Base-by-base conservation (phyloP, 2,329 filamentous ascomycete genomes). In the Zasmidium angulare region DNA sequence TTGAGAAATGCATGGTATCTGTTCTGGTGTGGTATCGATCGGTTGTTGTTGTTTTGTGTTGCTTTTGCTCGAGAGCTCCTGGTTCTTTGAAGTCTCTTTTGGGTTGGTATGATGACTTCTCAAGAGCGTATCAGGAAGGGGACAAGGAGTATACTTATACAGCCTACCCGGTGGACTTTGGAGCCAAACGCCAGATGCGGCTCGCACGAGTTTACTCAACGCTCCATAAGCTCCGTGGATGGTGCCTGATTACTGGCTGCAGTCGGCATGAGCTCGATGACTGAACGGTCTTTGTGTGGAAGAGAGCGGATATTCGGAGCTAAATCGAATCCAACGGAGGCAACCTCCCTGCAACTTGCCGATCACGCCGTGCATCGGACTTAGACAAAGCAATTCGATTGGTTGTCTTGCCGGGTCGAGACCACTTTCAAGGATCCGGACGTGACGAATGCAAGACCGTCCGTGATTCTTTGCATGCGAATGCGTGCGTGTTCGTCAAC, bases 1-100 rank as follows among this genome's bases (percentile, higher is more conserved):
- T 65, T 62, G 68, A 67, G 54, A 70, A 70, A 29, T 56, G 60
- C 66, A 62, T 65, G 12, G 46, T 55, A 47, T 47, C 17, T 40
- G 21, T 55, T 31, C 29, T 53, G 29, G 22, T 10, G 2, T n/a
- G n/a, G n/a, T n/a, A n/a, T n/a, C n/a, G n/a, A n/a, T n/a, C n/a
- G n/a, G n/a, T n/a, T n/a, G n/a, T 49, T 49, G 46, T 17, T 26
- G 22, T 14, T 14, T 7, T 11, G 9, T 19, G 36, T 43, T 43
- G 36, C 23, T 50, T 9, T 50, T 50, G 9, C n/a, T 19, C n/a
- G 11, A 3, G 4, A 43, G 36, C 9, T 17, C n/a, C 36, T 43
- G 36, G 49, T 29, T 29, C 3, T 17, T 12, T 22, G 21, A 12
- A 19, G 23, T 50, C 24, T 29, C 9, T 50, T 26, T 3, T 14